Base-by-base conservation (phyloP, 345 rosid genomes). In the Eucalyptus fibrosa region DNA sequence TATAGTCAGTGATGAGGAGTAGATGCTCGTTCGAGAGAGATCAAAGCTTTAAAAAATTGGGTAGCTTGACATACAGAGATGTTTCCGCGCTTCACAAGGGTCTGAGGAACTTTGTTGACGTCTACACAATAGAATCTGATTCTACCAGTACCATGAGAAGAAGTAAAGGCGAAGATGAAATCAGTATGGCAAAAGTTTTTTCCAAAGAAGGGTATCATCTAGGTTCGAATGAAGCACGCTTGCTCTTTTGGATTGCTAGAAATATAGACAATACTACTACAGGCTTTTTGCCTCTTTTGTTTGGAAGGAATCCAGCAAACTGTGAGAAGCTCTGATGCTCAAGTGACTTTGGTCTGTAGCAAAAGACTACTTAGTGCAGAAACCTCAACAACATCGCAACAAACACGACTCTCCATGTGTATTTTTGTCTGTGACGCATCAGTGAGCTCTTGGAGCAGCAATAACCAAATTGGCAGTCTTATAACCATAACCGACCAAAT, bases 31-130 rank as follows among this genome's bases (percentile, higher is more conserved):
- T 37, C 26, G 5, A 40, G 16, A 11, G 1, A 77, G 40, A 77
- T 72, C 19, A 7, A 81, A 89, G 87, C 50, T n/a, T 23, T 34
- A 26, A 14, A 9, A 47, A 7, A 21, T n/a, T 2, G 42, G 30
- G 89, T 53, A 47, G 40, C 83, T 10, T 50, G 45, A 89, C 89
- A 47, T 94, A 97, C 99, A 32, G 96, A 93, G 90, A 97, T 95
- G 92, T 95, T 95, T 88, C 99, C 99, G 7, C 97, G 95, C 93
- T 97, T 96, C 88, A 97, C 99, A 85, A 97, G 91, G 50, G 90
- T 53, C 45, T 86, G 90, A 49, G 91, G 90, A 42, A 90, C 91
- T 87, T 88, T 90, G 89, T 97, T 97, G 87, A 97, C 99, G 89
- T 97, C 99, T 94, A 96, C 99, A 50, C 90, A 94, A 89, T 96